Evolutionary conservation across 768 basidiomycete genomes (phyloP).

Genomic region (Leccinum boreale): DNA sequence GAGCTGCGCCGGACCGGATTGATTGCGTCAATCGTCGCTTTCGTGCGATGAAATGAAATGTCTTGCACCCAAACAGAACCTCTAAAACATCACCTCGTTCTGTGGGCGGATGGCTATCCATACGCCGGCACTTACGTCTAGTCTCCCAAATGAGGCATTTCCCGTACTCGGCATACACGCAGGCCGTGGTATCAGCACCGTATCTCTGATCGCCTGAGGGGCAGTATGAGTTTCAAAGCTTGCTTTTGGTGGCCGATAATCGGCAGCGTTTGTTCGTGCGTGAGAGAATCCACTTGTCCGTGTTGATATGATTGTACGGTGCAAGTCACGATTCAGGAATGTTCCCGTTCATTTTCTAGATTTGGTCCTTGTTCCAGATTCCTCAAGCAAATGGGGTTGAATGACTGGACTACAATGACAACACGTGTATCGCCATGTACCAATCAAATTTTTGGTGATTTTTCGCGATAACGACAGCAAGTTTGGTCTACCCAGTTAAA

Average conservation of each 20-base stretch:
- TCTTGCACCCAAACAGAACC: neutral
- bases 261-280: conserved; percentile 23
- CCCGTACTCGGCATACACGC: conserved; percentile 5
- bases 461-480: conserved; percentile 2
- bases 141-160: conserved; percentile 1
- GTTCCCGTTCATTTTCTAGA: conserved; percentile 18
- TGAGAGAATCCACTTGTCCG: conserved; percentile 20
- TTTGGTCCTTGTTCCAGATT: conserved; percentile 20
- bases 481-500: conserved; percentile 7
- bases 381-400: conserved; percentile 11
- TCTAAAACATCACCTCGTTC: neutral
- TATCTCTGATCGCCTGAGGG: conserved; percentile 23
- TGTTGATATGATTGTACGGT: conserved; percentile 21
- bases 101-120: neutral
- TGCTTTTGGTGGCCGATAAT: conserved; percentile 15
- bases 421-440: conserved; percentile 27
- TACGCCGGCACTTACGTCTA: neutral
- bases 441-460: conserved; percentile 1
- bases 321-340: conserved; percentile 25
- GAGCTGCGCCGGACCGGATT: conserved; percentile 8
- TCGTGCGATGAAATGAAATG: conserved; percentile 5
- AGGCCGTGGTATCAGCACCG: conserved; percentile 17
- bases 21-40: conserved; percentile 14
- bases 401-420: conserved; percentile 3
- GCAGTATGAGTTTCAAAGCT: conserved; percentile 22